A percentile compares a stretch with the other conserved stretches of the same genome.
Conservation (phyloP, 805 yeast genomes). For the Starmerella riodocensis region DNA sequence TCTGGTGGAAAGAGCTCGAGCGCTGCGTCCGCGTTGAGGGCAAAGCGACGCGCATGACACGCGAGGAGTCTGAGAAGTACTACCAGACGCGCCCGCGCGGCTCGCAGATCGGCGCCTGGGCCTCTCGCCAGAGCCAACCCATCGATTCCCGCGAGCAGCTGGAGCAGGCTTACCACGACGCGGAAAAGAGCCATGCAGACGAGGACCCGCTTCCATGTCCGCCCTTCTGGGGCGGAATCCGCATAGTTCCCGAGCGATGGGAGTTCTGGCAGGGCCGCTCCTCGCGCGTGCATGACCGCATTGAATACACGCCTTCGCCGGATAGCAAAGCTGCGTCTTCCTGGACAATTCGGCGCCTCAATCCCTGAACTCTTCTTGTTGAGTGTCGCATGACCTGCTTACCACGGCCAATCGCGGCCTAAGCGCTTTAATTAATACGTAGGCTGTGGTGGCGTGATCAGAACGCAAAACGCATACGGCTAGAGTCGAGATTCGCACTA, state of each 20-base stretch:
- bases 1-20: constrained; percentile 85
- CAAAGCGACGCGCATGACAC: constrained; percentile 51
- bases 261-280: constrained; percentile 97
- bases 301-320: constrained; percentile 49
- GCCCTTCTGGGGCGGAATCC: constrained; percentile 88
- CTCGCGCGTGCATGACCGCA: constrained; percentile 80
- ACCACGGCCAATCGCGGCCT: too few species aligned
- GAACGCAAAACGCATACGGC: too few species aligned
- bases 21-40: constrained; percentile 94
- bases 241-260: constrained; percentile 75
- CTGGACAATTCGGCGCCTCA: constrained; percentile 59
- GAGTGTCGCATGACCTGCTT: too few species aligned
- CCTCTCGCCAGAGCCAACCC: constrained; percentile 71
- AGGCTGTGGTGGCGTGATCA: too few species aligned
- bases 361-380: too few species aligned
- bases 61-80: constrained; percentile 64
- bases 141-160: constrained; percentile 50
- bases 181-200: constrained; percentile 46
- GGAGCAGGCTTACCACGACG: constrained; percentile 37
- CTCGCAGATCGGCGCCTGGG: constrained; percentile 92
- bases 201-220: constrained; percentile 74
- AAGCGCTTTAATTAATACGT: too few species aligned
- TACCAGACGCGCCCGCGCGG: constrained; percentile 84
- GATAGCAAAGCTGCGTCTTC: constrained; percentile 32
- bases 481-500: too few species aligned